Base-by-base conservation (phyloP, 768 basidiomycete species). In the Tricholoma saponaceum region DNA sequence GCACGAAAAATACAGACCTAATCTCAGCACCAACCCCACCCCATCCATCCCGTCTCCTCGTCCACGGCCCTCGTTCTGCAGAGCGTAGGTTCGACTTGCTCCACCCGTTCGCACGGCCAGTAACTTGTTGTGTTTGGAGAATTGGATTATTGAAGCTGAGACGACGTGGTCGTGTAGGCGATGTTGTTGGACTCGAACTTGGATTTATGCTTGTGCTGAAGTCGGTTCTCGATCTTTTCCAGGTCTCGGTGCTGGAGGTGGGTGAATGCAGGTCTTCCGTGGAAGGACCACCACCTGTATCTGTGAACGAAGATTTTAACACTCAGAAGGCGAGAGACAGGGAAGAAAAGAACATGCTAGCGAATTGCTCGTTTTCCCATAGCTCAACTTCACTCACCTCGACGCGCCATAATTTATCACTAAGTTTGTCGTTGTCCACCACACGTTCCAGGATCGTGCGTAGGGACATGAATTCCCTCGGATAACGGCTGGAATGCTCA, bases 301-400 rank as follows among this genome's bases (percentile, higher is more conserved):
- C 37, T 39, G 28, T 2, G 22, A 16, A 23, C 4, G 37, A 32
- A 37, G 22, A 54, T 16, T 5, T 33, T 20, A 10, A 16, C 23
- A 10, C 4, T 35, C 33, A 35, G 33, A 13, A 26, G n/a, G 30
- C 25, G 3, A 20, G 61, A 22, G 26, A 52, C 25, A 33, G 26
- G 2, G 58, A n/a, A 51, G 39, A 54, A 30, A 14, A 26, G 39
- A 60, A 57, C 30, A 70, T 68, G 32, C 69, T 66, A 72, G 13
- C 55, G 16, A 51, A 49, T 4, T 90, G 77, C 67, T 92, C 89
- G 70, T 92, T 93, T 75, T 93, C 91, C 76, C 83, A 92, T 22
- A 92, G 66, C 68, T 90, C 87, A 14, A 92, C 88, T 32, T 84
- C 80, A 5, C 82, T 69, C 72, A 86, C 77, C 65, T 87, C 82